A percentile compares a stretch with the other conserved stretches of the same genome.
phyloP scores from a whole-genome alignment of 371 early-diverging fungal species.

The Mortierella sp. region DNA sequence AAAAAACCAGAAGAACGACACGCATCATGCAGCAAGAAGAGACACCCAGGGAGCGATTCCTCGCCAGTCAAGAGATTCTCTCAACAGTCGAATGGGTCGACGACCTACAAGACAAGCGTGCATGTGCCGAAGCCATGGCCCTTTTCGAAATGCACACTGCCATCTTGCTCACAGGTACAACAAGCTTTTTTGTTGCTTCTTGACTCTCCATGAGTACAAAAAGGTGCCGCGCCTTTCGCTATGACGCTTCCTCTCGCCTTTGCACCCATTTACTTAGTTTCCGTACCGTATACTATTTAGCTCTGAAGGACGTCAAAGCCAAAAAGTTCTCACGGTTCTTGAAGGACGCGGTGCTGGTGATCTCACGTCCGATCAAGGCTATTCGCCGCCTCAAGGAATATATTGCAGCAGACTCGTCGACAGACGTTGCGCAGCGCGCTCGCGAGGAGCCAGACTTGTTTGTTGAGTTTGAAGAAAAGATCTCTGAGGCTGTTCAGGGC shows the following conservation, averaged over 20 bases:
- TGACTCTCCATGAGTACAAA: not conserved
- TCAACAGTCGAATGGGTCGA: constrained; percentile 53
- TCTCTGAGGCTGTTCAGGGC: constrained; percentile 17
- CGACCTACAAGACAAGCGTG: constrained; percentile 27
- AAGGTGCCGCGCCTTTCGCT: not conserved
- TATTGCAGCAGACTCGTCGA: constrained; percentile 24
- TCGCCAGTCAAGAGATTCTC: constrained; percentile 47
- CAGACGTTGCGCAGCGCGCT: constrained; percentile 15
- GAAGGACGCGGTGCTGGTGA: constrained; percentile 35
- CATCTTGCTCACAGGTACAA: constrained; percentile 33
- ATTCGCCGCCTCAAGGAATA: constrained; percentile 35
- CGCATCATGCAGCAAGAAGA: constrained; percentile 18
- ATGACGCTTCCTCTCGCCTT: not conserved
- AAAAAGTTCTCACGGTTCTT: constrained; percentile 49
- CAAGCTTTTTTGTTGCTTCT: not conserved
- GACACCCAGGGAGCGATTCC: constrained; percentile 38
- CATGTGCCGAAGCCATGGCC: constrained; percentile 26
- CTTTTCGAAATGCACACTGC: constrained; percentile 38
- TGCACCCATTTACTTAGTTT: not conserved
- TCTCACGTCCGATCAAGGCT: constrained; percentile 46
- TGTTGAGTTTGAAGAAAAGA: constrained; percentile 28
- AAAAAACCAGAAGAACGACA: not conserved
- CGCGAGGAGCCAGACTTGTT: constrained; percentile 21
- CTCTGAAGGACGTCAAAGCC: constrained; percentile 22
- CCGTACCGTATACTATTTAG: not conserved